These are phyloP conservation scores for Tuber microsphaerosporum DNA, from an alignment of 495 filamentous ascomycete species.

Conservation along the genomic window DNA sequence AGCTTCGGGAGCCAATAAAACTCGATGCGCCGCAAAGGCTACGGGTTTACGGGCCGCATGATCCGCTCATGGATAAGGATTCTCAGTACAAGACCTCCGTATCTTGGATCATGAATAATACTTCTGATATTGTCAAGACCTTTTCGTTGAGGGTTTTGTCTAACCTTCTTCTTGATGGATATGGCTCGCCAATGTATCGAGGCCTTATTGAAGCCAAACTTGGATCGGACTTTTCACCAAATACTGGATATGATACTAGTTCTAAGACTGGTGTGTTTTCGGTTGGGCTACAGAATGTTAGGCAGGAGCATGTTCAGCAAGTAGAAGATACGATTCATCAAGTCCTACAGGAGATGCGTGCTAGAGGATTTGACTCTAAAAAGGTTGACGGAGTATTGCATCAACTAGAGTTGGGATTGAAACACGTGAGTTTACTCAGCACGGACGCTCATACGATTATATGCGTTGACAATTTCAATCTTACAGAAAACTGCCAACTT, in stretches of 20 bases:
- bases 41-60: constrained; percentile 72
- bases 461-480: not conserved
- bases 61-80: constrained; percentile 74
- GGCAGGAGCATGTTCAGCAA: constrained; percentile 65
- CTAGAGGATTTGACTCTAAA: constrained; percentile 72
- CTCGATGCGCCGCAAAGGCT: constrained; percentile 59
- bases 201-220: constrained; percentile 85
- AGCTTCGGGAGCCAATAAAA: constrained; percentile 68
- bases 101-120: constrained; percentile 83
- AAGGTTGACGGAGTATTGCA: constrained; percentile 93
- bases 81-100: constrained; percentile 88
- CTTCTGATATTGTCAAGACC: constrained; percentile 70
- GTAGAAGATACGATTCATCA: constrained; percentile 65
- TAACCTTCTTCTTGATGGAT: constrained; percentile 79
- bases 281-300: constrained; percentile 78
- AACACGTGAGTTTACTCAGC: constrained; percentile 51
- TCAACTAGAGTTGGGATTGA: constrained; percentile 79
- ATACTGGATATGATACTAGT: constrained; percentile 79
- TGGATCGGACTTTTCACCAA: constrained; percentile 87
- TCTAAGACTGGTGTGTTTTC: constrained; percentile 76
- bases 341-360: constrained; percentile 57
- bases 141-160: constrained; percentile 78
- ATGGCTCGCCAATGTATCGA: constrained; percentile 87
- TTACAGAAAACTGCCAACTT: constrained; percentile 75
- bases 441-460: not conserved